Evolutionary conservation across 805 yeast genomes (phyloP), one percentile per base, ranked within the genome.

Genomic region (Metschnikowia colocasiae): DNA sequence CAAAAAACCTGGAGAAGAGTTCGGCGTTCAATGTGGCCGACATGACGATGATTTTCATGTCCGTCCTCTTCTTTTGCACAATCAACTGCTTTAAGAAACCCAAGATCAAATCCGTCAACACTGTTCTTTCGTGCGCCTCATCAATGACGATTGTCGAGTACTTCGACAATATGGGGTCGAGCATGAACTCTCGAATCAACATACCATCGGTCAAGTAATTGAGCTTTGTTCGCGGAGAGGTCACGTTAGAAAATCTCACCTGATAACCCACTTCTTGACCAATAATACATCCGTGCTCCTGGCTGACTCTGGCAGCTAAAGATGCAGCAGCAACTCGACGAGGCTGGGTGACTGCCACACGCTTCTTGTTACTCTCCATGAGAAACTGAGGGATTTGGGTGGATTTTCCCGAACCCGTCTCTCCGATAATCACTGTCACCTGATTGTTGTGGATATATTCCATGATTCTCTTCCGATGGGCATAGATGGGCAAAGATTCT

Each of bases 81-180:
- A 85, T 58, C 32, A 94, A 68, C 34, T 81, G 78, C 61, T 90
- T 91, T 53, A 94, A 71, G 59, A 94, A 87, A 2, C 98, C 99
- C 71, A 94, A 74, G 16, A 94, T 73, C 56, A 94, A 69, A 69
- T 94, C 99, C 0, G 98, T 90, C 41, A 91, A 68, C 1, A 94
- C 85, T 0, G 98, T 92, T 62, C 99, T 79, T 70, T 94, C 99
- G 71, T 94, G 99, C 2, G 98, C 99, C 71, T 94, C 99, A 73
- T 94, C 99, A 42, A 94, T 82, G 38, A 94, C 74, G 8, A 94
- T 76, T 0, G 90, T 83, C 23, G 85, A 73, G 65, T 92, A 94
- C 51, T 79, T 79, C 2, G 75, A 65, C 31, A 94, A 67, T 9
- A 67, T 60, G 1, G 79, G 78, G 58, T 87, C 88, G 50, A 87